Conservation (phyloP, 2,329 filamentous ascomycete genomes). For the Phyllosticta ampelicida region DNA sequence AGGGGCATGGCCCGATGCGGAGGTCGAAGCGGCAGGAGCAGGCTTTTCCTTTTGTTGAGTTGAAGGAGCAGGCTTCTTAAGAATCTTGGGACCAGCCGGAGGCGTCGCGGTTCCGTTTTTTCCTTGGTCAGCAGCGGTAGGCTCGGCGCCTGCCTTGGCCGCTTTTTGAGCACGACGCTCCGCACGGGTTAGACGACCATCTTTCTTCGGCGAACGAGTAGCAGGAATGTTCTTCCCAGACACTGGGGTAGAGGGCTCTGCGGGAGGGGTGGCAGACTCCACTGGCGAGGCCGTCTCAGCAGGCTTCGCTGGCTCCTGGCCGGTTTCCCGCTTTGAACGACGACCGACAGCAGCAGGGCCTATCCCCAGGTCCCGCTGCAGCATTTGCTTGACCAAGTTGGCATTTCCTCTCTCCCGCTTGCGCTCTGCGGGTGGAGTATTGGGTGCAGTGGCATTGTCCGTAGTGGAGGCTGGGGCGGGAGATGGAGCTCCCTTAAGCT, state of each 20-base stretch:
- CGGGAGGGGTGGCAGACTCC: slow-evolving; percentile 14
- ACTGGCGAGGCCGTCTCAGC: slow-evolving; percentile 21
- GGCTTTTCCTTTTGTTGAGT: slow-evolving; percentile 14
- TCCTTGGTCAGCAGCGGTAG: slow-evolving; percentile 18
- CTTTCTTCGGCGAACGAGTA: slow-evolving; percentile 24
- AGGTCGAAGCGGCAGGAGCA: slow-evolving; percentile 1
- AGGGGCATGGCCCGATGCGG: slow-evolving; percentile 10
- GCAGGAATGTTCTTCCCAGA: not conserved
- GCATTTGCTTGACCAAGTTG: slow-evolving; percentile 45
- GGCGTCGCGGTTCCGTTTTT: slow-evolving; percentile 12
- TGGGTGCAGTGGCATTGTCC: not conserved
- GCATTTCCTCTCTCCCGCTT: slow-evolving; percentile 45
- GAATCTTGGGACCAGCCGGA: slow-evolving; percentile 11
- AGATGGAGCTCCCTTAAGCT: slow-evolving; percentile 14
- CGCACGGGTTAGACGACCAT: slow-evolving; percentile 24
- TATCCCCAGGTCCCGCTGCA: slow-evolving; percentile 52
- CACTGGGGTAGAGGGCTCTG: slow-evolving; percentile 1
- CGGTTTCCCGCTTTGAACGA: slow-evolving; percentile 19
- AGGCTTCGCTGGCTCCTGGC: slow-evolving; percentile 12
- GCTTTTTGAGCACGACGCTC: slow-evolving; percentile 30
- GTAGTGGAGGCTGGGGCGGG: slow-evolving; percentile 22
- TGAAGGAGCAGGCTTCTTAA: slow-evolving; percentile 11
- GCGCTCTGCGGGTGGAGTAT: slow-evolving; percentile 32
- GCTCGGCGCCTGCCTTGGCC: slow-evolving; percentile 24
- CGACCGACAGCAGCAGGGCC: slow-evolving; percentile 35